These are phyloP conservation scores for Liriodendron chinense DNA, from an alignment of 164 flowering plant species.

Conservation along the genomic window DNA sequence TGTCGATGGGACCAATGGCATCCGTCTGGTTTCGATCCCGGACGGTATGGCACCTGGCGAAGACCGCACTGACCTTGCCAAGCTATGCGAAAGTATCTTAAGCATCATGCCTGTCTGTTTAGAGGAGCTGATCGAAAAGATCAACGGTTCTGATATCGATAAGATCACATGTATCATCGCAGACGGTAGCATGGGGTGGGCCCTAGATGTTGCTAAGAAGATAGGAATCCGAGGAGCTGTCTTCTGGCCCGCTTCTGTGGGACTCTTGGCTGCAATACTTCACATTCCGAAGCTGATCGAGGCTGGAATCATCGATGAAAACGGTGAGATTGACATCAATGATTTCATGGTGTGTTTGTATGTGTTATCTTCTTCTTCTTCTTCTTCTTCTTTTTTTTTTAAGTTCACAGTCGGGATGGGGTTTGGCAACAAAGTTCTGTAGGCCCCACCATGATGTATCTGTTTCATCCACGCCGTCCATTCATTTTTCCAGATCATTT, in stretches of 20 bases:
- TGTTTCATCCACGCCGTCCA: too few relatives aligned
- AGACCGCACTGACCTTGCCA: constrained; percentile 6
- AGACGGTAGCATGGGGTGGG: constrained; percentile 10
- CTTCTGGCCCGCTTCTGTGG: constrained; percentile 10
- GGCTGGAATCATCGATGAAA: constrained; percentile 5
- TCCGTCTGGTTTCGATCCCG: constrained; percentile 13
- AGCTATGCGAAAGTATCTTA: not conserved
- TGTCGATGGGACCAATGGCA: not conserved
- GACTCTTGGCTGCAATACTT: not conserved
- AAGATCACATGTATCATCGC: constrained; percentile 15
- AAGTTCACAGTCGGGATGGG: not conserved
- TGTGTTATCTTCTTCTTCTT: not conserved
- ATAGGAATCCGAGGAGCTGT: constrained; percentile 14
- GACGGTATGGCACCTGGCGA: constrained; percentile 13
- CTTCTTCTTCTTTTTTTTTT: not conserved
- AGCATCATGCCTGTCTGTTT: constrained; percentile 3
- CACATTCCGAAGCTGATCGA: constrained; percentile 15
- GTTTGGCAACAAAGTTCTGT: too few relatives aligned
- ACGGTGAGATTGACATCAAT: constrained; percentile 7
- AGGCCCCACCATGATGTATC: too few relatives aligned
- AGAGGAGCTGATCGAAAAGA: constrained; percentile 17
- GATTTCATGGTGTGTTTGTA: not conserved
- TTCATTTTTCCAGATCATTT: too few relatives aligned
- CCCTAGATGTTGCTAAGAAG: constrained; percentile 11
- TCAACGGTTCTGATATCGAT: constrained; percentile 5